Percentiles rank a stretch among this genome's conserved stretches.
These are phyloP conservation scores for Dillenia turbinata DNA, from an alignment of 164 flowering plant species.

Conservation along the genomic window DNA sequence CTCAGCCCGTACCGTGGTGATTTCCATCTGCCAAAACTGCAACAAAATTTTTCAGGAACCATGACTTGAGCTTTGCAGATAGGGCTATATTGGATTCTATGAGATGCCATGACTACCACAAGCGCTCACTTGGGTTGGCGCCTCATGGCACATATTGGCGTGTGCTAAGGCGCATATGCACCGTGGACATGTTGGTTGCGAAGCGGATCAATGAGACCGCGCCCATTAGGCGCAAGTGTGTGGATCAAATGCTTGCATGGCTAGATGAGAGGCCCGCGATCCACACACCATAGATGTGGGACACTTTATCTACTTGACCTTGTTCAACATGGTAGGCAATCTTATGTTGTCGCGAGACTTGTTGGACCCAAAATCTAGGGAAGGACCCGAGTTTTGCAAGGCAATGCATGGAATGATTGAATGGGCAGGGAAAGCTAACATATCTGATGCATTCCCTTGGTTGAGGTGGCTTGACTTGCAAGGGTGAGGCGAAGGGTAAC, in stretches of 20 bases:
- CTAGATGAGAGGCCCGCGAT: slow-evolving; percentile 18
- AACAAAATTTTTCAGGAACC: slow-evolving; percentile 42
- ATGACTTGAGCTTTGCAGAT: slow-evolving; percentile 39
- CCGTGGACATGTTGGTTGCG: slow-evolving; percentile 36
- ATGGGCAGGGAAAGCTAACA: slow-evolving; percentile 46
- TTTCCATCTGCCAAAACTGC: slow-evolving; percentile 40
- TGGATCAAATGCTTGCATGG: slow-evolving; percentile 32
- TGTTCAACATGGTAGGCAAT: slow-evolving; percentile 52
- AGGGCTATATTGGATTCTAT: slow-evolving; percentile 47
- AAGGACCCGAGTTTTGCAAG: slow-evolving; percentile 34
- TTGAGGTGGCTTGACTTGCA: slow-evolving; percentile 45
- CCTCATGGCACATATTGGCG: slow-evolving; percentile 59
- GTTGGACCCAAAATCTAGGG: slow-evolving; percentile 38
- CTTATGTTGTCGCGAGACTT: slow-evolving; percentile 45
- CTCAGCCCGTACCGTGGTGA: slow-evolving; percentile 43
- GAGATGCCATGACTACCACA: slow-evolving; percentile 31
- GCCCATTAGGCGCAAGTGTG: slow-evolving; percentile 23
- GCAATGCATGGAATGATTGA: slow-evolving; percentile 45
- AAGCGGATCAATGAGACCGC: slow-evolving; percentile 34
- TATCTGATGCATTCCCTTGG: slow-evolving; percentile 43
- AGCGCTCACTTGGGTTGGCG: slow-evolving; percentile 41
- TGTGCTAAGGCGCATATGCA: slow-evolving; percentile 40
- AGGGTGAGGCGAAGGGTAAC: slow-evolving; percentile 36
- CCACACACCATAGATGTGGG: slow-evolving; percentile 29
- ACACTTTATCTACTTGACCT: slow-evolving; percentile 44